phyloP scores from a whole-genome alignment of 352 stramenopile genomes.

The Thalassiosira hispida region DNA sequence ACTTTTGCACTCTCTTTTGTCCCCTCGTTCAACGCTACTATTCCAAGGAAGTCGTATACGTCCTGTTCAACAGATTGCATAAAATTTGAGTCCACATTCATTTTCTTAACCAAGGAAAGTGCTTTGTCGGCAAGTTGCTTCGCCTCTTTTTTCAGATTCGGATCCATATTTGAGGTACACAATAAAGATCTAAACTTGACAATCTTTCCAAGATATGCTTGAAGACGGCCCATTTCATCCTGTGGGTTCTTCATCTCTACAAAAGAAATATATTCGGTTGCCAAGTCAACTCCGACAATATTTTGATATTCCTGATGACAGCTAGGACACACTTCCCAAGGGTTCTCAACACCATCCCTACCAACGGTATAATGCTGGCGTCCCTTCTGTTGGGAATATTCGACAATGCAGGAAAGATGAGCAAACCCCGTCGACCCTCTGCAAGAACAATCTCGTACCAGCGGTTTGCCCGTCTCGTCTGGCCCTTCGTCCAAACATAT shows the following conservation, averaged over 20 bases:
- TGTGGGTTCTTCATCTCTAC: not conserved
- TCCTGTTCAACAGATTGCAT: not conserved
- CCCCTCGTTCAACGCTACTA: not conserved
- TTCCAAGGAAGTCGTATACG: conserved; percentile 3
- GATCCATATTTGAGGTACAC: too few relatives aligned
- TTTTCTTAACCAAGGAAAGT: conserved; percentile 2
- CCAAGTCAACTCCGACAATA: not conserved
- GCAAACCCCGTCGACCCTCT: not conserved
- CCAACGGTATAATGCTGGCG: not conserved
- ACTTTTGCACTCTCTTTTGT: conserved; percentile 1
- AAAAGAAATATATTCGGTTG: conserved; percentile 2
- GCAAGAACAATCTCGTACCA: conserved; percentile 3
- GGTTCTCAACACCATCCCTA: not conserved
- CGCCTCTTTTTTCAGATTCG: not conserved
- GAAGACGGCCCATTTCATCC: not conserved
- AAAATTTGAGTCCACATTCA: not conserved
- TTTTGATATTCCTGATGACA: conserved; percentile 11
- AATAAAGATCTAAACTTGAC: too few relatives aligned
- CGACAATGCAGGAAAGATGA: conserved; percentile 17
- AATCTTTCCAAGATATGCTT: conserved; percentile 6
- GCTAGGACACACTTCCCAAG: not conserved
- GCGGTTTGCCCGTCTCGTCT: not conserved
- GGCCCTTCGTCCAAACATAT: not conserved
- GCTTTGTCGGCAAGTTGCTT: not conserved
- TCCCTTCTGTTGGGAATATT: not conserved